Base-by-base conservation (phyloP, 2,329 filamentous ascomycete species). In the Aspergillus arachidicola region DNA sequence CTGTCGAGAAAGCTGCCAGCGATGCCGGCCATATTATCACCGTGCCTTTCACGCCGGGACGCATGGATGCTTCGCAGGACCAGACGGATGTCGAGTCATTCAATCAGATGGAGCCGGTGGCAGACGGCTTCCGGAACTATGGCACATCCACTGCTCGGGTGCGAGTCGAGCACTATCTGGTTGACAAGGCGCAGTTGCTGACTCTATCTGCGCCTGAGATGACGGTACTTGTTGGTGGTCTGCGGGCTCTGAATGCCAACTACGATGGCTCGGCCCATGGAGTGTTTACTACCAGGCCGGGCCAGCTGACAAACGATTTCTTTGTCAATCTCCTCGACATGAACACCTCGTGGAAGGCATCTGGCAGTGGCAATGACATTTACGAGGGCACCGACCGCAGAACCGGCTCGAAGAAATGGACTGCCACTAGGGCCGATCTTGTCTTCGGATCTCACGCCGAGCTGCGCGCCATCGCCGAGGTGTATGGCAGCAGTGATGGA, bases 51-150 rank as follows among this genome's bases (percentile, higher is more conserved):
- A 85, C 85, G 0, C 87, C 91, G 3, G 91, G 91, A 65, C 91
- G 91, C 61, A 86, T 81, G 41, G 91, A 94, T 69, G 90, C 91
- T 30, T 83, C 87, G 0, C 85, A 90, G 76, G 89, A 91, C 73
- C 84, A 92, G 79, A 93, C 91, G 7, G 91, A 94, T 61, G 79
- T 84, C 23, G 73, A 85, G 67, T 87, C 88, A 1, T 88, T 91
- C 73, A 75, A 75, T 63, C 83, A 89, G 79, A 85, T 94, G 32
- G 86, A 92, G 82, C 90, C 91, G 1, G 69, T 81, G 34, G 85
- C 84, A n/a, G 91, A 94, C 67, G 90, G 89, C 6, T 93, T 94
- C 90, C 89, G 91, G 74, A 93, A 91, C 85, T 93, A 91, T 74
- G 90, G 90, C 72, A 82, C 85, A 68, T 85, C 85, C 1, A 87